Conservation (phyloP, 306 rosid genomes). For the Sesbania bispinosa region DNA sequence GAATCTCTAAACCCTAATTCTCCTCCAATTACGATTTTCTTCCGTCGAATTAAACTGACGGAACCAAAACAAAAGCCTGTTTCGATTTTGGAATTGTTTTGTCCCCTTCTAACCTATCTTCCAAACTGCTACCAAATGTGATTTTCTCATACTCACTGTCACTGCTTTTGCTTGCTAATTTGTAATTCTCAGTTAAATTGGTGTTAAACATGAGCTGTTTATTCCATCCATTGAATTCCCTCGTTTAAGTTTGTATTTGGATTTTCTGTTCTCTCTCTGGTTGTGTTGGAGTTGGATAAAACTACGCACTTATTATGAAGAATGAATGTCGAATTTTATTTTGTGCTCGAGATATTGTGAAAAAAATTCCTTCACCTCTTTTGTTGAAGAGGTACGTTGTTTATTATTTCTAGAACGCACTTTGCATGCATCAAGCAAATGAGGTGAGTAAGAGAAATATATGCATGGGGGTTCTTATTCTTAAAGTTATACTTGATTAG, state of each 20-base stretch:
- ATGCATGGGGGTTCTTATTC: not conserved
- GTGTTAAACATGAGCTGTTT: not conserved
- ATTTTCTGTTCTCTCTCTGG: not conserved
- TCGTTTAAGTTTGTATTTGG: not conserved
- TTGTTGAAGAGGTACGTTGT: not conserved
- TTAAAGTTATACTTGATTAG: not conserved
- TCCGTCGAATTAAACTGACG: not conserved
- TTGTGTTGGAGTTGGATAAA: not conserved
- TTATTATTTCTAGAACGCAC: not conserved
- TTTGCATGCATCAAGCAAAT: not conserved
- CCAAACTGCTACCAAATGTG: no score
- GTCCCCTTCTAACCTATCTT: no score
- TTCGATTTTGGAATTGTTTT: not conserved
- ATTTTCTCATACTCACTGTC: not conserved
- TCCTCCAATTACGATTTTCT: not conserved
- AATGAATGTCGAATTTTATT: no score
- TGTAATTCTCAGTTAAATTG: not conserved
- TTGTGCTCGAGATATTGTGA: no score
- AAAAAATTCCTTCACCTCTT: not conserved
- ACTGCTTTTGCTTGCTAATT: not conserved
- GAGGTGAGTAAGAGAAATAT: not conserved
- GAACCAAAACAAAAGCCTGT: not conserved
- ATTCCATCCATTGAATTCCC: not conserved
- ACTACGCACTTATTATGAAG: no score
- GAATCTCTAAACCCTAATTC: not conserved